phyloP scores from a whole-genome alignment of 2,329 filamentous ascomycete species.

The Clonostachys byssicola region DNA sequence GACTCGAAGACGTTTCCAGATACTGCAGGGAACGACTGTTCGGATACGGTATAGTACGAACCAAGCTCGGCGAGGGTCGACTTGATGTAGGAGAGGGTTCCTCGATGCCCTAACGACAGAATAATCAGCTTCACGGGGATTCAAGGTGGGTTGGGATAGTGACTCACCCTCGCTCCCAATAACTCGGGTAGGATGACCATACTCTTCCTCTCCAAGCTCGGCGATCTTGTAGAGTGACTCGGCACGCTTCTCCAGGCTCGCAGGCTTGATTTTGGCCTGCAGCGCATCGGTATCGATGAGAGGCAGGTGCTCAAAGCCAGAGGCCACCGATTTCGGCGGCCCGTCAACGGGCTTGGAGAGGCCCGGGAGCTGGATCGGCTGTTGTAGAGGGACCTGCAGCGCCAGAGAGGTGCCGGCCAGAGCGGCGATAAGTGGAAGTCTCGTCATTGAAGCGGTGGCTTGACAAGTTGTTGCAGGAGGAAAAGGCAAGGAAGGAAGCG shows the following conservation, averaged over 20 bases:
- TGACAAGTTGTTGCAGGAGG: no score
- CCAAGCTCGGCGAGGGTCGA: conserved; percentile 33
- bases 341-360: background rate
- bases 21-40: conserved; percentile 60
- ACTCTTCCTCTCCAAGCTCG: conserved; percentile 52
- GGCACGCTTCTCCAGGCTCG: conserved; percentile 55
- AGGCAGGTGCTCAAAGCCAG: conserved; percentile 12
- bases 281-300: conserved; percentile 50
- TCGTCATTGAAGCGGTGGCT: no score
- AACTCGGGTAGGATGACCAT: conserved; percentile 65
- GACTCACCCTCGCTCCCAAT: conserved; percentile 60
- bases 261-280: conserved; percentile 49
- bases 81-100: background rate
- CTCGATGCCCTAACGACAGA: background rate
- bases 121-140: conserved; percentile 55
- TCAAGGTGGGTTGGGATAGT: conserved; percentile 61
- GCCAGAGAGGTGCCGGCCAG: conserved; percentile 2
- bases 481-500: no score
- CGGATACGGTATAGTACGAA: conserved; percentile 58
- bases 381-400: conserved; percentile 6
- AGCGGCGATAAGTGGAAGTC: background rate
- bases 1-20: conserved; percentile 56
- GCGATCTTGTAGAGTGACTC: conserved; percentile 60
- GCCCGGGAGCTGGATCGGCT: background rate
- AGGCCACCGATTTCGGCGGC: background rate